A percentile compares a stretch with the other conserved stretches of the same genome.
Evolutionary conservation across 208 protist species (phyloP).

Genomic region (Trypanosoma caninum): DNA sequence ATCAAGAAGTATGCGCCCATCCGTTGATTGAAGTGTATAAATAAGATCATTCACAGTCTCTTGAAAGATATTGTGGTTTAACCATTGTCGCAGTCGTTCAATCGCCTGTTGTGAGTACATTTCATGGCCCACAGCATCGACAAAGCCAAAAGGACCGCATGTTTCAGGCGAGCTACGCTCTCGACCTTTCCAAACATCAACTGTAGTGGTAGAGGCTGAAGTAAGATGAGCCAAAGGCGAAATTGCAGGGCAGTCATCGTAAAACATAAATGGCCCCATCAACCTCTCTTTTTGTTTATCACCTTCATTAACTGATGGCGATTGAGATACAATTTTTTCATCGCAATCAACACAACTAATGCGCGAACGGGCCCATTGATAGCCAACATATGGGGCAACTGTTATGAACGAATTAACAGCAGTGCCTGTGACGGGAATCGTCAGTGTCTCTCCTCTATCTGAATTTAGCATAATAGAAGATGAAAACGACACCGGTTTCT

Average conservation of each 20-base stretch:
- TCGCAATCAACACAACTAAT: slow-evolving; percentile 16
- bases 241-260: slow-evolving; percentile 15
- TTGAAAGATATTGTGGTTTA: slow-evolving; percentile 73
- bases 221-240: background rate
- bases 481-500: slow-evolving; percentile 75
- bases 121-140: slow-evolving; percentile 19
- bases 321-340: background rate
- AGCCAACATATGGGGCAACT: slow-evolving; percentile 38
- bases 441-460: slow-evolving; percentile 60
- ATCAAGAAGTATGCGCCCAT: slow-evolving; percentile 67
- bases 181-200: background rate
- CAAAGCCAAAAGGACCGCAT: slow-evolving; percentile 10
- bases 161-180: background rate
- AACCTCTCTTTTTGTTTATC: slow-evolving; percentile 9
- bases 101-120: slow-evolving; percentile 18
- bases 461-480: slow-evolving; percentile 86
- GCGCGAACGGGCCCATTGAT: slow-evolving; percentile 15
- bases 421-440: slow-evolving; percentile 71
- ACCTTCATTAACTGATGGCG: background rate
- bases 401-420: slow-evolving; percentile 91
- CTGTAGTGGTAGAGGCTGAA: background rate
- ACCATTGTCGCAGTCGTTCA: slow-evolving; percentile 62
- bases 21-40: slow-evolving; percentile 40
- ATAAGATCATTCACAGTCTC: slow-evolving; percentile 58
- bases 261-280: slow-evolving; percentile 28